Evolutionary conservation across 2,329 filamentous ascomycete genomes (phyloP), one percentile per base, ranked within the genome.

Genomic region (Ascochyta lentis): DNA sequence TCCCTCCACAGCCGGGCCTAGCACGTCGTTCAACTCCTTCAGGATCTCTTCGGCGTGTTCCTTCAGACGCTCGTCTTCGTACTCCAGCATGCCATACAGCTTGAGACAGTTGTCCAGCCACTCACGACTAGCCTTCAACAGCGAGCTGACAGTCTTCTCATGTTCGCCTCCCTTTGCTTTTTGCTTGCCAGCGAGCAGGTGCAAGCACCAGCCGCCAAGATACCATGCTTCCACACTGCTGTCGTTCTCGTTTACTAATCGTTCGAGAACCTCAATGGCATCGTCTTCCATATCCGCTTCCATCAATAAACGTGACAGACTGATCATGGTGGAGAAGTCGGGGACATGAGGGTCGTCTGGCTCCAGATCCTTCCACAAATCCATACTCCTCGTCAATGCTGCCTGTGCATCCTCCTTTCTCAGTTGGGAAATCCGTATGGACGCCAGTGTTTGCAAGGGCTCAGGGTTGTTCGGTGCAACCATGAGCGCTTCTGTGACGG

Each of bases 191-290:
- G 89, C 90, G 59, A 90, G 80, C 55, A 96, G 84, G 72, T 92
- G 91, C 64, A 96, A 83, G 66, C 92, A 93, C 91, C 94, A 98
- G 4, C 95, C 96, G 39, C 95, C 95, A 5, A 99, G 83, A 78
- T 99, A 99, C 92, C 93, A 97, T 16, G 91, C 90, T 77, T 99
- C 95, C 19, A 99, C 90, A 74, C 94, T 96, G 70, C 90, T 84
- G 72, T 99, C 96, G 64, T 99, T 94, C 73, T 99, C 95, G 33
- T 85, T 81, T 35, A 96, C 86, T 49, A 99, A 80, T 49, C 91
- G 83, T 72, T 96, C 91, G 49, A 97, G 80, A 3, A 98, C 92
- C 53, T 90, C 86, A 54, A 96, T 85, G 0, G 95, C 94, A 59
- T 94, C 89, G 46, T 89, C 84, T 75, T 96, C 89, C 86, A 96